These are phyloP conservation scores for Metschnikowia peoriensis DNA, from an alignment of 805 yeast genomes.

Conservation along the genomic window DNA sequence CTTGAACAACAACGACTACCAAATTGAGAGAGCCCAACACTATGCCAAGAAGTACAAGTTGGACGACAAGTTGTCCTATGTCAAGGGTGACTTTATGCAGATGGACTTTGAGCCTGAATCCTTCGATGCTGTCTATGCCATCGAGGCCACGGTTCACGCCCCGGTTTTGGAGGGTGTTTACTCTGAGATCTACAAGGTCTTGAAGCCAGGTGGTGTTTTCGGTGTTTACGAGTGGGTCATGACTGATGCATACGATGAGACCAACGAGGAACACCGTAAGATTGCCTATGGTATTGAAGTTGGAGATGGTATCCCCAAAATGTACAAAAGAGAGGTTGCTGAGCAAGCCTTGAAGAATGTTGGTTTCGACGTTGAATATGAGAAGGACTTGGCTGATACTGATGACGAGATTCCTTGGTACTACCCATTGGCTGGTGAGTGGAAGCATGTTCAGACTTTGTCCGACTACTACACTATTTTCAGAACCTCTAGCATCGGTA, in stretches of 20 bases:
- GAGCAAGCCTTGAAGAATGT: conserved; percentile 79
- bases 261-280: conserved; percentile 83
- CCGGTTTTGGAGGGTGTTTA: conserved; percentile 96
- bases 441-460: conserved; percentile 78
- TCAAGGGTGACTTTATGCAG: conserved; percentile 98
- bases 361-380: conserved; percentile 79
- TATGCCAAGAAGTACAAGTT: conserved; percentile 68
- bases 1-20: conserved; percentile 94
- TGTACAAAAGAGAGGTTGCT: conserved; percentile 85
- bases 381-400: conserved; percentile 77
- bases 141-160: conserved; percentile 98
- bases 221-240: conserved; percentile 99
- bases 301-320: conserved; percentile 98
- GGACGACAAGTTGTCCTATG: conserved; percentile 73
- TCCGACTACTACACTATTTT: conserved; percentile 78
- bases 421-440: conserved; percentile 93
- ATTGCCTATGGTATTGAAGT: conserved; percentile 96
- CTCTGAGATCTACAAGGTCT: conserved; percentile 87
- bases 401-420: conserved; percentile 94
- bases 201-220: conserved; percentile 96
- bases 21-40: conserved; percentile 84
- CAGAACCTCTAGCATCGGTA: conserved; percentile 86
- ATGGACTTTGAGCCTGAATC: conserved; percentile 91
- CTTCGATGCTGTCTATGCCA: conserved; percentile 96
- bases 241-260: conserved; percentile 91